Conservation (phyloP, 2,329 filamentous ascomycete species). For the Drechslerella coelobrocha region DNA sequence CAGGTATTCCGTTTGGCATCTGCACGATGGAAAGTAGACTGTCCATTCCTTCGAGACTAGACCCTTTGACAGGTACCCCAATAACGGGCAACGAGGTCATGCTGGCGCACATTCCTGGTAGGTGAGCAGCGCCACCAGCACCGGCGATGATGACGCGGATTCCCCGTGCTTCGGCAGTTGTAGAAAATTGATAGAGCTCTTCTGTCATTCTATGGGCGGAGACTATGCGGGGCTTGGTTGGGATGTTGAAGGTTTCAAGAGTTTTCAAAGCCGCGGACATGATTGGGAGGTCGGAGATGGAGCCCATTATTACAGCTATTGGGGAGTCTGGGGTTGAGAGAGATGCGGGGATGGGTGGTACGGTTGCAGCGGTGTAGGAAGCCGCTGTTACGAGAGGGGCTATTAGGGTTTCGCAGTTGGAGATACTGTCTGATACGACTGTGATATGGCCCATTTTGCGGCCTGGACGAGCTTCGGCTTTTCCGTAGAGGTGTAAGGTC, state of each 20-base stretch:
- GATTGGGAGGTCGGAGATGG: slow-evolving; percentile 75
- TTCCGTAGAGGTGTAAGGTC: slow-evolving; percentile 80
- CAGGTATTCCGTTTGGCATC: slow-evolving; percentile 76
- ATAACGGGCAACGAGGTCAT: slow-evolving; percentile 77
- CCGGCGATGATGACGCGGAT: slow-evolving; percentile 78
- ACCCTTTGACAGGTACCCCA: slow-evolving; percentile 77
- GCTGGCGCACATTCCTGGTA: slow-evolving; percentile 77
- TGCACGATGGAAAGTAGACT: slow-evolving; percentile 76
- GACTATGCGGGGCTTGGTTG: slow-evolving; percentile 76
- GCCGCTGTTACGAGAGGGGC: slow-evolving; percentile 76
- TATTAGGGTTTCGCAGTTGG: slow-evolving; percentile 71
- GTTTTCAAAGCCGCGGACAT: slow-evolving; percentile 72
- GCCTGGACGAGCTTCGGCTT: slow-evolving; percentile 79
- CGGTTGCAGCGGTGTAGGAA: slow-evolving; percentile 24
- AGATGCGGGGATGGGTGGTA: slow-evolving; percentile 51
- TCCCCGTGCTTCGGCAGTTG: slow-evolving; percentile 68
- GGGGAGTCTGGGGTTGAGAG: slow-evolving; percentile 62
- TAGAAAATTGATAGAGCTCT: slow-evolving; percentile 73
- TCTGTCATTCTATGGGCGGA: slow-evolving; percentile 78
- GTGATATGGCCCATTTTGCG: slow-evolving; percentile 77
- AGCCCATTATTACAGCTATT: slow-evolving; percentile 83
- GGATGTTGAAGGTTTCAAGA: slow-evolving; percentile 73
- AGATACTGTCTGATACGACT: slow-evolving; percentile 72
- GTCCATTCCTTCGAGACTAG: slow-evolving; percentile 74
- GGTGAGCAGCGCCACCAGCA: slow-evolving; percentile 74